Evolutionary conservation across 2,329 filamentous ascomycete species (phyloP), one percentile per base, ranked within the genome.

Genomic region (Fusarium tricinctum): DNA sequence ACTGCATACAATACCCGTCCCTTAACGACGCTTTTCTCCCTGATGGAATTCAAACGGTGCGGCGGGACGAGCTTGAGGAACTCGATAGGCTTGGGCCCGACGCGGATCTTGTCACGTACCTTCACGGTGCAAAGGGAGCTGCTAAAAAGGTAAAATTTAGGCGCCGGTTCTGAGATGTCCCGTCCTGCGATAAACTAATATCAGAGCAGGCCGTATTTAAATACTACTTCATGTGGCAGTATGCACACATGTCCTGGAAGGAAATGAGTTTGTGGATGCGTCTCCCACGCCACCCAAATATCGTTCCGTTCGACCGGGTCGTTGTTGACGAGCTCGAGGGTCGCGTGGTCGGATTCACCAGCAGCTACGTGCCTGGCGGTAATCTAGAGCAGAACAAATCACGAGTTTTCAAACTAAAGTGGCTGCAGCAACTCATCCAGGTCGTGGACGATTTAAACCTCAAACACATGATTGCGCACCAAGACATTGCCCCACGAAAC

Each of bases 401-500:
- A 0, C 71, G 76, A 10, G 53, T 72, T 2, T 82, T 81, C 51
- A 76, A 74, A 63, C 67, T 82, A 1, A 42, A 75, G 50, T 81
- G 78, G 76, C 66, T 81, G 0, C 59, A 72, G 17, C 80, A 83
- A 56, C 75, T 82, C 1, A 75, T 75, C 1, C 9, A 70, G 1
- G 74, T 79, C 3, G 56, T 71, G 7, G 72, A 73, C 3, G 73
- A 78, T 35, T 66, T 82, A 20, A 82, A 82, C 42, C 69, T 81
- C 8, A 47, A 66, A 20, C 62, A 76, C 20, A 76, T 79, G 23
- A 78, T 82, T 43, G 57, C 72, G 15, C 81, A 82, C 57, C 75
- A 81, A 58, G 79, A 82, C 35, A 74, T 83, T 38, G 76, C 76
- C 12, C 70, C 77, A 12, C 74, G 77, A 40, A 82, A 83, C 46